Conservation (phyloP, 2,329 filamentous ascomycete species). For the Beauveria caledonica region DNA sequence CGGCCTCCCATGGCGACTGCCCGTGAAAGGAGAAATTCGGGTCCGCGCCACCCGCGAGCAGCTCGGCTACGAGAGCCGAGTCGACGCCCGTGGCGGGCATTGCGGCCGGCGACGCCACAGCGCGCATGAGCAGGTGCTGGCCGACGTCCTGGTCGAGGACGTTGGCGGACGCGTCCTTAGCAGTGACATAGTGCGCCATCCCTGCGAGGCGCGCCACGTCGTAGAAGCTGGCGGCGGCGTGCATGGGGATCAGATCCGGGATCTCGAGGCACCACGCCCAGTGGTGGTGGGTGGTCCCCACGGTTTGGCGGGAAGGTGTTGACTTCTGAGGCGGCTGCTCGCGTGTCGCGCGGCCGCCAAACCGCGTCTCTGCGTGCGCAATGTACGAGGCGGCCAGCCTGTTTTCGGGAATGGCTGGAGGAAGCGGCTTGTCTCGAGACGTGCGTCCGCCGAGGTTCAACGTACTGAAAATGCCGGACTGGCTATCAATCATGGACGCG, state of each 20-base stretch:
- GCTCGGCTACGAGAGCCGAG: neutral
- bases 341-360: neutral
- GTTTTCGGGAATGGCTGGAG: neutral
- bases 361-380: neutral
- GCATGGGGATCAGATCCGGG: neutral
- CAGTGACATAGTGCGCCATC: neutral
- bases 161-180: neutral
- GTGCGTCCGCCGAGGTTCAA: neutral
- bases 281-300: neutral
- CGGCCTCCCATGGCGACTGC: conserved; percentile 3
- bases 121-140: conserved; percentile 2
- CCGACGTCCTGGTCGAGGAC: neutral
- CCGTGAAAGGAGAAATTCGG: conserved; percentile 1
- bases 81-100: neutral
- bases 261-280: conserved; percentile 1
- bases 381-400: neutral
- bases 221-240: neutral
- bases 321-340: neutral
- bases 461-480: neutral
- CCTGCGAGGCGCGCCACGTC: conserved; percentile 4
- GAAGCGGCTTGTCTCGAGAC: neutral
- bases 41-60: neutral
- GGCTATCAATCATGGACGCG: neutral
- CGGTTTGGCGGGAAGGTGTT: neutral
- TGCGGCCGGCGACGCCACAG: neutral